Base-by-base conservation (phyloP, 345 rosid genomes). In the Trapa incisa region DNA sequence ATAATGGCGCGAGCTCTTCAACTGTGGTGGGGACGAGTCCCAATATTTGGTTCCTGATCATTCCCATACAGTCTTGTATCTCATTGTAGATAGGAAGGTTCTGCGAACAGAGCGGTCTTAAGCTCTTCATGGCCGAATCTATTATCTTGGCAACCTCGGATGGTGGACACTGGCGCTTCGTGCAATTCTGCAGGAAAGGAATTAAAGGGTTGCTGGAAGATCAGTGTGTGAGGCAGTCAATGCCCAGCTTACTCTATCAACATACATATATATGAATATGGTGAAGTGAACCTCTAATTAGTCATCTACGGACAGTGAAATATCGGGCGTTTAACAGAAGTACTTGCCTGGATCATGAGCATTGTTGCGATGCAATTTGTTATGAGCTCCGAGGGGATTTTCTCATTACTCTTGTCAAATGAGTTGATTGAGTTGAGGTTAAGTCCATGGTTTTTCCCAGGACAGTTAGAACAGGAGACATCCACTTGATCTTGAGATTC, bases 271-370 rank as follows among this genome's bases (percentile, higher is more conserved):
- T 1, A 41, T 41, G 7, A 3, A 41, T 41, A 41, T 41, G 43
- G 54, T 50, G 4, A 50, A 50, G 22, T 50, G 54, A 50, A 15
- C 6, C 29, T 54, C 48, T 45, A 45, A 7, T 2, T 7, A 45
- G 48, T 11, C 11, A 7, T 45, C 11, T 45, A 11, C 54, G 3
- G 16, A 17, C 56, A 35, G 38, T 2, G 63, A 32, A 35, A 11
- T 11, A 6, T 14, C 16, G 10, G 35, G 63, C 63, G 32, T 32
- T 32, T 35, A 32, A 58, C 12, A 9, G 3, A 50, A 52, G 33
- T 14, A 38, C 66, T 79, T 83, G 87, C 99, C 96, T 87, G 96
- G 71, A 95, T 80, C 94, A 89, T 86, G 70, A 84, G 87, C 85
- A 87, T 77, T 63, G 98, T 73, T 68, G 98, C 87, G 13, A 91